Percentiles rank a stretch among this genome's conserved stretches.
These are phyloP conservation scores for Xerocomus brunneocitrinus DNA, from an alignment of 768 basidiomycete genomes.

Conservation along the genomic window DNA sequence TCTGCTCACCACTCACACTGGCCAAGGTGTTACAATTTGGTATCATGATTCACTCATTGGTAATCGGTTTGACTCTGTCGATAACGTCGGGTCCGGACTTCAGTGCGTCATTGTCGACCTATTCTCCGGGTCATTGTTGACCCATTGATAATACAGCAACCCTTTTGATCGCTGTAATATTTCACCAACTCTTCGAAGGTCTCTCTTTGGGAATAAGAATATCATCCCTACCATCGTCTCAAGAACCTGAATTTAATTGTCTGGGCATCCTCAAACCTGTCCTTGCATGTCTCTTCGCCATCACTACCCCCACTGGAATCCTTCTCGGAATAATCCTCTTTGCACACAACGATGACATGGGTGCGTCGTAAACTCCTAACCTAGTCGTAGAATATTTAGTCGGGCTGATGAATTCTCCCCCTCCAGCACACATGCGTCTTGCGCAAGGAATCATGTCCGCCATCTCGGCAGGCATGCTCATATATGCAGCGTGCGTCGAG, in stretches of 20 bases:
- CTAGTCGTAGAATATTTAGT: neutral
- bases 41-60: conserved; percentile 80
- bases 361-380: conserved; percentile 10
- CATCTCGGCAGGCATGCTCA: conserved; percentile 80
- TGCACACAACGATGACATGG: conserved; percentile 25
- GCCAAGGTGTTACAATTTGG: conserved; percentile 72
- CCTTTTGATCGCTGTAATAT: conserved; percentile 67
- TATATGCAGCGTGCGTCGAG: conserved; percentile 79
- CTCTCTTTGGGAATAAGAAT: conserved; percentile 80
- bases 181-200: conserved; percentile 84
- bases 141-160: conserved; percentile 42
- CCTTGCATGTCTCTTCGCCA: conserved; percentile 60
- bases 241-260: conserved; percentile 16
- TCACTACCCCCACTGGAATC: conserved; percentile 73
- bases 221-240: conserved; percentile 52
- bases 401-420: neutral
- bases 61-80: conserved; percentile 75
- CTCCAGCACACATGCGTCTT: conserved; percentile 45
- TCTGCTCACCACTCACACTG: neutral
- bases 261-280: conserved; percentile 43
- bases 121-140: neutral
- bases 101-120: conserved; percentile 39
- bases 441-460: conserved; percentile 74
- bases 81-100: conserved; percentile 69
- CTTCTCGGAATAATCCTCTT: conserved; percentile 51